Conservation (phyloP, 148 eudicot genomes). For the Rhododendron kiyosumense region DNA sequence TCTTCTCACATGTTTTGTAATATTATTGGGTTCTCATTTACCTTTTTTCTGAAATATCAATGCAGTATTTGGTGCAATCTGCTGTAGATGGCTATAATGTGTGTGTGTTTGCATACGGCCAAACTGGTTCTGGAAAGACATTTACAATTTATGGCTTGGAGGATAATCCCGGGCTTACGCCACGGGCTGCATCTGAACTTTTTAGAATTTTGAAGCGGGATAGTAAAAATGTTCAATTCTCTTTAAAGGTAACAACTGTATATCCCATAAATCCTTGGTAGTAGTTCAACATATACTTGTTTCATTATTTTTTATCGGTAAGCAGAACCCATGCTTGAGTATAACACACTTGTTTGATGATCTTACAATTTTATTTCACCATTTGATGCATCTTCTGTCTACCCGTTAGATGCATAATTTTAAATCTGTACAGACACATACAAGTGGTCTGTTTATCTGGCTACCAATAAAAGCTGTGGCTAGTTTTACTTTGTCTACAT, state of each 20-base stretch:
- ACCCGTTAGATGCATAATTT: not conserved
- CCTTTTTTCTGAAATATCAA: not conserved
- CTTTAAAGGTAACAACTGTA: constrained; percentile 60
- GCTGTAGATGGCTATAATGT: constrained; percentile 96
- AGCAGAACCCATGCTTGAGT: not conserved
- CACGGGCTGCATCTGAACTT: constrained; percentile 80
- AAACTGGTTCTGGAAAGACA: constrained; percentile 99
- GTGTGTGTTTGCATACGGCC: constrained; percentile 98
- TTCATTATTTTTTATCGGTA: not conserved
- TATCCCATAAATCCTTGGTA: not conserved
- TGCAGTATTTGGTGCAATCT: constrained; percentile 97
- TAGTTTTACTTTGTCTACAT: not conserved
- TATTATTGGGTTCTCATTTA: not conserved
- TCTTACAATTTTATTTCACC: not conserved
- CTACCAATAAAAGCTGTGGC: not conserved
- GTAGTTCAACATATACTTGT: not conserved
- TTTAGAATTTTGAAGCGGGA: constrained; percentile 78
- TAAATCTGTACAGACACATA: not conserved
- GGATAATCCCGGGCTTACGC: constrained; percentile 79
- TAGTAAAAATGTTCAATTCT: constrained; percentile 64
- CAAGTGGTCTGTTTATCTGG: not conserved
- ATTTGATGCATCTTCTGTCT: not conserved
- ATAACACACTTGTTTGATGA: not conserved
- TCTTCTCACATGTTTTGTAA: not conserved
- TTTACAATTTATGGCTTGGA: constrained; percentile 87